Evolutionary conservation across 495 filamentous ascomycete species (phyloP), one percentile per base, ranked within the genome.

Genomic region (Podospora didyma): DNA sequence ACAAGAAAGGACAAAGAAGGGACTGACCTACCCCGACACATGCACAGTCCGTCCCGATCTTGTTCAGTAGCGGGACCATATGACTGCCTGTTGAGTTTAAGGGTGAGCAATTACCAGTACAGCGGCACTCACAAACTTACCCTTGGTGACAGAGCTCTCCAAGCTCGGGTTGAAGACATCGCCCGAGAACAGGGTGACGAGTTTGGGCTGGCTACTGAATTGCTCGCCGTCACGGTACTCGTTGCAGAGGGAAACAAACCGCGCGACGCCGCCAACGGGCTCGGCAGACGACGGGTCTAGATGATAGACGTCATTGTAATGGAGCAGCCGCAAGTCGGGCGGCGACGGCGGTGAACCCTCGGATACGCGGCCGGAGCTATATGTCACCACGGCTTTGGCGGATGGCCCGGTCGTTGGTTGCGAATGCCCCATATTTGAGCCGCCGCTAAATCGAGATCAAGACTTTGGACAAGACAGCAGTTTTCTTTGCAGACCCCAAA

Each of bases 221-320:
- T 70, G 71, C 12, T 78, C 66, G 48, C 81, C 72, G 2, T 75
- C 71, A 20, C 85, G 82, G 70, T 96, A 96, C 68, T 90, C 73
- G 46, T 89, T 85, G 39, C 82, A 73, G 9, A 94, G 75, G n/a
- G 84, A 82, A 59, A 92, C 84, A 70, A 96, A 96, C 20, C 92
- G 82, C 7, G 88, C 71, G 34, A 85, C 78, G 7, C 92, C 92
- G 42, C 92, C 92, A 17, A 88, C 82, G 7, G 91, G 91, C 58
- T 96, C 89, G 16, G 84, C 81, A 17, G 88, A 90, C 7, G 86
- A 75, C 4, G 69, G 60, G 57, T 94, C 89, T 48, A 96, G 81
- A 59, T 96, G 92, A 70, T 96, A 96, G 50, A 83, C 89, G 70
- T 96, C 91, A 71, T 96, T 96, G 76, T 86, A 96, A 75, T 96